Evolutionary conservation across 1,139 yeast genomes (phyloP).

Genomic region (Pichia sp.): DNA sequence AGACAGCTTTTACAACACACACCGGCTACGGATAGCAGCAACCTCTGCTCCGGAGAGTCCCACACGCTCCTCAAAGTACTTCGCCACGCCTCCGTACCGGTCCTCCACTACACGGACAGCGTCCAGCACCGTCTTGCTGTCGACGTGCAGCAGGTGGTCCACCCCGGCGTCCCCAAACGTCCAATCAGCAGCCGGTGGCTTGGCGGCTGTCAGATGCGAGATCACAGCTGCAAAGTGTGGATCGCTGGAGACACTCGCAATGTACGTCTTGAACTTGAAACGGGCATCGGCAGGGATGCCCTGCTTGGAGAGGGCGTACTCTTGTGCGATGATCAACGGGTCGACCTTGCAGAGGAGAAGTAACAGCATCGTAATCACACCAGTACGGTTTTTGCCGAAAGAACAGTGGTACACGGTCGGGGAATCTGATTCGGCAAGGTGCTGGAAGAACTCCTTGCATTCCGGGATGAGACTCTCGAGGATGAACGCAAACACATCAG

Average conservation of each 20-base stretch:
- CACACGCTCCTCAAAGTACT: constrained; percentile 48
- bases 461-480: constrained; percentile 47
- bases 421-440: constrained; percentile 44
- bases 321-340: constrained; percentile 61
- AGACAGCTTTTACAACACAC: too few species aligned
- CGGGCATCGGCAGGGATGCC: not conserved
- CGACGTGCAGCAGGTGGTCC: constrained; percentile 58
- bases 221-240: too few species aligned
- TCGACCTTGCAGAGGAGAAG: constrained; percentile 66
- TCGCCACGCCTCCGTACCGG: constrained; percentile 55
- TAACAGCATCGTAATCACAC: constrained; percentile 67
- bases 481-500: not conserved
- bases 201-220: not conserved
- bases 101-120: constrained; percentile 50
- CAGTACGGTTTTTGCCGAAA: constrained; percentile 89
- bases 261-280: too few species aligned
- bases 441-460: constrained; percentile 48
- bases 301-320: constrained; percentile 26
- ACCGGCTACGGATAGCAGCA: constrained; percentile 41
- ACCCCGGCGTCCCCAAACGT: constrained; percentile 48
- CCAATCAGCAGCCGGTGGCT: constrained; percentile 35
- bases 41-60: constrained; percentile 51
- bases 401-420: constrained; percentile 73
- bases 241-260: too few species aligned
- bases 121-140: constrained; percentile 71